phyloP scores from a whole-genome alignment of 2,329 filamentous ascomycete genomes.

The Pseudocercospora fuligena region DNA sequence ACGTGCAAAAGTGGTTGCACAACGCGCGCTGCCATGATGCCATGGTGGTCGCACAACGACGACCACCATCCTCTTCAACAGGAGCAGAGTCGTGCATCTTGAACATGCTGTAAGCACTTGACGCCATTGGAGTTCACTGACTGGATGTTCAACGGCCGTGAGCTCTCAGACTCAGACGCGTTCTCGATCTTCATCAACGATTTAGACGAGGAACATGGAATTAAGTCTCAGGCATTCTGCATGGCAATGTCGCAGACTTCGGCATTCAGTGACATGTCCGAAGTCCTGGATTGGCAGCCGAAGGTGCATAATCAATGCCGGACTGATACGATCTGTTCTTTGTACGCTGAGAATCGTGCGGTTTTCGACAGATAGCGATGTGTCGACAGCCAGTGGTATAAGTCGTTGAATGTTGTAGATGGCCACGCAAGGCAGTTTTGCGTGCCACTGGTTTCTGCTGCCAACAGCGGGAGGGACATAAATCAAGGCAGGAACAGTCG shows the following conservation, averaged over 20 bases:
- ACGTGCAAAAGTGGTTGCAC: conserved; percentile 12
- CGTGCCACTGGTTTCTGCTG: neutral
- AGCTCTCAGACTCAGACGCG: neutral
- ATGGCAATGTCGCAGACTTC: conserved; percentile 3
- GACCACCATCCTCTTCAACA: neutral
- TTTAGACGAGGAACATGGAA: neutral
- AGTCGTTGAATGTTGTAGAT: neutral
- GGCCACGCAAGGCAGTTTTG: conserved; percentile 11
- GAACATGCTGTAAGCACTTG: neutral
- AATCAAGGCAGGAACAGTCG: conserved; percentile 4
- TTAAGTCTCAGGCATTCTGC: conserved; percentile 1
- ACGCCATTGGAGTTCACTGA: neutral
- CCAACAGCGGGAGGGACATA: neutral
- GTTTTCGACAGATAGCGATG: neutral
- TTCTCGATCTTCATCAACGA: neutral
- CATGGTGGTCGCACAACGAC: neutral
- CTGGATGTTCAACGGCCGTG: neutral
- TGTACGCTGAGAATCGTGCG: neutral
- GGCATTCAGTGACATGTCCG: conserved; percentile 2
- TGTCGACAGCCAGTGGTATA: neutral
- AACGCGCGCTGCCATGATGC: conserved; percentile 2
- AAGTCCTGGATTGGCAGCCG: neutral
- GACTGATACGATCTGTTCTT: neutral
- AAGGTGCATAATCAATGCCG: conserved; percentile 7
- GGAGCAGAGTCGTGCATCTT: neutral